Percentiles rank a stretch among this genome's conserved stretches.
Evolutionary conservation across 2,329 filamentous ascomycete species (phyloP).

Genomic region (Fusarium dimerum): DNA sequence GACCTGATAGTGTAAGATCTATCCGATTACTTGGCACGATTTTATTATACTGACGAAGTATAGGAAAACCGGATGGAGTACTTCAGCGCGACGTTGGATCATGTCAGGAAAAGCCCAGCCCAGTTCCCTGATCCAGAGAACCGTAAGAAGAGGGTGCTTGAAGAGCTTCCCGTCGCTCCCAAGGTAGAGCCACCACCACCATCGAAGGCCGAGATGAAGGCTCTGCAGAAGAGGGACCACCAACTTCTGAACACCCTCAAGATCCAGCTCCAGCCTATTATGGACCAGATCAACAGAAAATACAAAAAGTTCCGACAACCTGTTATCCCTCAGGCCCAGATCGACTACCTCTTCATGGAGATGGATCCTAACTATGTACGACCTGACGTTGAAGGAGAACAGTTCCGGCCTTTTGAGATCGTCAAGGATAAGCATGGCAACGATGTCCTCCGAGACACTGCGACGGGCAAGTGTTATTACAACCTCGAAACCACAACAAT

Average conservation of each 20-base stretch:
- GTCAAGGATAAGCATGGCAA: slow-evolving; percentile 78
- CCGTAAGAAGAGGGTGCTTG: slow-evolving; percentile 82
- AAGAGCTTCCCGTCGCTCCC: slow-evolving; percentile 74
- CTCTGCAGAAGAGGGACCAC: slow-evolving; percentile 78
- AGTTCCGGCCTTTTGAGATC: slow-evolving; percentile 75
- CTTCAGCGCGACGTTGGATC: slow-evolving; percentile 72
- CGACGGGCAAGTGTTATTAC: slow-evolving; percentile 85
- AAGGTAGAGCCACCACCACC: slow-evolving; percentile 66
- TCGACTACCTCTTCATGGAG: slow-evolving; percentile 83
- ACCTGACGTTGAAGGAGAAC: slow-evolving; percentile 53
- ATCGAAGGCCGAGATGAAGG: slow-evolving; percentile 78
- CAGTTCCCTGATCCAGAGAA: slow-evolving; percentile 87
- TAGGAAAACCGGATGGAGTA: slow-evolving; percentile 71
- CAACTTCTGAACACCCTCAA: slow-evolving; percentile 85
- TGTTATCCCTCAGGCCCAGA: slow-evolving; percentile 71
- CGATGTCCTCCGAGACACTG: slow-evolving; percentile 72
- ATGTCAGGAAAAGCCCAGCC: slow-evolving; percentile 75
- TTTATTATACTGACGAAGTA: slow-evolving; percentile 6
- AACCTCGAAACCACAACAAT: slow-evolving; percentile 92
- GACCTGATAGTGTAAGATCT: slow-evolving; percentile 61
- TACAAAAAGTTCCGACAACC: slow-evolving; percentile 87
- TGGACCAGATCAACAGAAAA: slow-evolving; percentile 92
- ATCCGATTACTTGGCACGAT: not conserved
- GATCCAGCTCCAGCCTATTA: slow-evolving; percentile 85
- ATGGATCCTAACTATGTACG: slow-evolving; percentile 71